Conservation (phyloP, 2,329 filamentous ascomycete genomes). For the Xylariomycetidae sp. region DNA sequence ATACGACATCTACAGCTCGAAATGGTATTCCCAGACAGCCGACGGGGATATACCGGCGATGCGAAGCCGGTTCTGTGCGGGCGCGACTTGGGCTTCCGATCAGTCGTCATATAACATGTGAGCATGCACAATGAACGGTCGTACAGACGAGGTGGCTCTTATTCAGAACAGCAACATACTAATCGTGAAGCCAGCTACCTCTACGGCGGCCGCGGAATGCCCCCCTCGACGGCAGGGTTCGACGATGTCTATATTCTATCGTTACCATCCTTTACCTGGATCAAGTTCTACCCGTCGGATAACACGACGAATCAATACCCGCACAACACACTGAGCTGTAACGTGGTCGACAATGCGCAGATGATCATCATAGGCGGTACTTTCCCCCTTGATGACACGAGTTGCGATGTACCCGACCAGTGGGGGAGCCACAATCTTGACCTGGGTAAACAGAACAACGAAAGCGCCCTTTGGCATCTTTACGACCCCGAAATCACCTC, state of each 20-base stretch:
- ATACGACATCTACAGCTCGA: conserved; percentile 55
- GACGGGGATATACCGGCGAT: conserved; percentile 46
- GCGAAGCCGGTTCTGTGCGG: conserved; percentile 57
- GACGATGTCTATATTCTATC: conserved; percentile 60
- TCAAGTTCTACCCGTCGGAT: conserved; percentile 45
- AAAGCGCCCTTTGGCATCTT: conserved; percentile 44
- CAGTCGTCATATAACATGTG: conserved; percentile 62
- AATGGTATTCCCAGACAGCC: conserved; percentile 58
- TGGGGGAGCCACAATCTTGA: conserved; percentile 55
- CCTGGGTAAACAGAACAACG: conserved; percentile 43
- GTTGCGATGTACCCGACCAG: conserved; percentile 47
- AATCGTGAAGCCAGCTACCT: conserved; percentile 44
- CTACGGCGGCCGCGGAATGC: conserved; percentile 53
- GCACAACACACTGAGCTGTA: conserved; percentile 55
- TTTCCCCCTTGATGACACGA: conserved; percentile 39
- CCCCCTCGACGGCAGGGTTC: conserved; percentile 43
- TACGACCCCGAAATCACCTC: conserved; percentile 44
- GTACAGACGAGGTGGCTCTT: too few species aligned
- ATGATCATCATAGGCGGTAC: conserved; percentile 61
- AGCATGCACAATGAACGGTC: too few species aligned
- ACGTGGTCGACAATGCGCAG: conserved; percentile 51
- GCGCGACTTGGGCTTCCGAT: conserved; percentile 54
- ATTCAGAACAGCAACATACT: conserved; percentile 2
- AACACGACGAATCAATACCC: conserved; percentile 36
- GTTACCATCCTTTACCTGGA: conserved; percentile 61